These are phyloP conservation scores for Ampelomyces quisqualis DNA, from an alignment of 2,329 filamentous ascomycete species.

Conservation along the genomic window DNA sequence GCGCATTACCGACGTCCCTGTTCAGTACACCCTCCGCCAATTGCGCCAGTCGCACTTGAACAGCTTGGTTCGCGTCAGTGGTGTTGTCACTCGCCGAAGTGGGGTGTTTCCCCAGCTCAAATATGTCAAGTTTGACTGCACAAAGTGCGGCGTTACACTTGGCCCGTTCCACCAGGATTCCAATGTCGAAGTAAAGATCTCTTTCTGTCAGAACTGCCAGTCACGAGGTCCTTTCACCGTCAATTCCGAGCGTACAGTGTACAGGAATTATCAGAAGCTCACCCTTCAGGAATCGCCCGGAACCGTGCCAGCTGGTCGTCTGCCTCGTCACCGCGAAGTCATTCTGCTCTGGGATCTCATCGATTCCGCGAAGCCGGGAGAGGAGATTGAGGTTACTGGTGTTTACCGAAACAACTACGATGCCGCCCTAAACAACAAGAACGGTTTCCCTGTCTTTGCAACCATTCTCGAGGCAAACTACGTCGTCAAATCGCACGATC, in stretches of 20 bases:
- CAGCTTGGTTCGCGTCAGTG: constrained; percentile 89
- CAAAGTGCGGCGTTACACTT: constrained; percentile 85
- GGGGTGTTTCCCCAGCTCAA: constrained; percentile 98
- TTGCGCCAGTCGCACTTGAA: constrained; percentile 94
- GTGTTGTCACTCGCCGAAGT: constrained; percentile 89
- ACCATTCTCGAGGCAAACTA: constrained; percentile 98
- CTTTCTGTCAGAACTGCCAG: constrained; percentile 95
- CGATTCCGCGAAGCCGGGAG: constrained; percentile 92
- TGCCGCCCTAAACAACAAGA: constrained; percentile 95
- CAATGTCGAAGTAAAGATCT: constrained; percentile 92
- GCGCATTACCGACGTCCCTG: constrained; percentile 89
- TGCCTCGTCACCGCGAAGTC: constrained; percentile 90
- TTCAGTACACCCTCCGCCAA: constrained; percentile 92
- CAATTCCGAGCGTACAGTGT: constrained; percentile 96
- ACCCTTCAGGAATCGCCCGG: constrained; percentile 96
- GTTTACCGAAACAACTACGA: constrained; percentile 99
- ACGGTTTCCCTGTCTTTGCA: constrained; percentile 96
- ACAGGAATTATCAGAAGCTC: constrained; percentile 97
- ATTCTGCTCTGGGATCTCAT: constrained; percentile 97
- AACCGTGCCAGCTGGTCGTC: constrained; percentile 90
- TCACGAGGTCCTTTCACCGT: constrained; percentile 91
- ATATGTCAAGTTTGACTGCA: constrained; percentile 97
- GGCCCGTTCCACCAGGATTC: constrained; percentile 98
- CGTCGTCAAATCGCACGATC: constrained; percentile 93
- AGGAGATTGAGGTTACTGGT: constrained; percentile 95